phyloP scores from a whole-genome alignment of 495 filamentous ascomycete species.

The Penicillium nucicola region DNA sequence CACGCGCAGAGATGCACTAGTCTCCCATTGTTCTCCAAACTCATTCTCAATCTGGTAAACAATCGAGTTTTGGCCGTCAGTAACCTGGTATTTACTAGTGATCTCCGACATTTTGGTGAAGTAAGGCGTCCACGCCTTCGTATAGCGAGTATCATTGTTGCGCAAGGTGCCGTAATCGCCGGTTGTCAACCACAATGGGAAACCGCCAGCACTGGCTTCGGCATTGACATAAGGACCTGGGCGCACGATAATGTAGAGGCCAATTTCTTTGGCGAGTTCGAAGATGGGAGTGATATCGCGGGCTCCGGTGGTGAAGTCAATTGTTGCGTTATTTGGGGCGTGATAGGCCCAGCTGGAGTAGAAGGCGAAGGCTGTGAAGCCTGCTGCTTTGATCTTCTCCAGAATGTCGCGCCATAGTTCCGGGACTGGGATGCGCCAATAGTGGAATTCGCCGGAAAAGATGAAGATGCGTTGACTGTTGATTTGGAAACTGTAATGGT shows the following conservation, averaged over 20 bases:
- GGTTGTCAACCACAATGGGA: constrained; percentile 59
- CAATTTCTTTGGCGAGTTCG: constrained; percentile 51
- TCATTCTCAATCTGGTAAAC: constrained; percentile 63
- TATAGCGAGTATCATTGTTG: constrained; percentile 56
- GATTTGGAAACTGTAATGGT: constrained; percentile 57
- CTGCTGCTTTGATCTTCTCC: constrained; percentile 62
- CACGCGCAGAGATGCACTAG: constrained; percentile 30
- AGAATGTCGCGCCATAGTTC: constrained; percentile 58
- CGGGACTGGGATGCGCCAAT: constrained; percentile 58
- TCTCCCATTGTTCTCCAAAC: constrained; percentile 55
- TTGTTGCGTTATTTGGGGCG: constrained; percentile 43
- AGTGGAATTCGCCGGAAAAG: constrained; percentile 61
- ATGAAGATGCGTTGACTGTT: constrained; percentile 55
- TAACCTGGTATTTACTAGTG: constrained; percentile 51
- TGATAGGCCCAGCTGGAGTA: constrained; percentile 60
- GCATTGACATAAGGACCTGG: constrained; percentile 46
- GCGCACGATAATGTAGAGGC: constrained; percentile 36
- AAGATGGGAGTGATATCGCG: constrained; percentile 52
- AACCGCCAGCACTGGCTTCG: constrained; percentile 56
- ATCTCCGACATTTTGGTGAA: constrained; percentile 46
- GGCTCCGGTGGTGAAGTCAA: constrained; percentile 56
- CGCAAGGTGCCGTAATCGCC: constrained; percentile 57
- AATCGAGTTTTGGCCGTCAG: constrained; percentile 53
- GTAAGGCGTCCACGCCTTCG: constrained; percentile 49
- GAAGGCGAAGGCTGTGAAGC: constrained; percentile 53